Conservation (phyloP, 1,139 yeast species). For the Debaryomyces sp. region DNA sequence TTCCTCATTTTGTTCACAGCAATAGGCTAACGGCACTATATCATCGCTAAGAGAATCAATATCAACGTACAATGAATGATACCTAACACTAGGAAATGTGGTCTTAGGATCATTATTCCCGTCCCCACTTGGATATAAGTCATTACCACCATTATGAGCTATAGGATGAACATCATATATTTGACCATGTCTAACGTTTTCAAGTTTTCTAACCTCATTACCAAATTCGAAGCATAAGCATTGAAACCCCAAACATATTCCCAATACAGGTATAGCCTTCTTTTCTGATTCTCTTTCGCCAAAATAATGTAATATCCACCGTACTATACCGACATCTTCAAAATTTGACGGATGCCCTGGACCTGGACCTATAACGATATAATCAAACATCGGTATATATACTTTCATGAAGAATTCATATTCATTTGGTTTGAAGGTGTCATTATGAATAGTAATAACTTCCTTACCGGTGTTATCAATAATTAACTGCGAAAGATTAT, state of each 20-base stretch:
- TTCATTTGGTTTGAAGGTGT: constrained; percentile 48
- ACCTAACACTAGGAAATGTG: constrained; percentile 71
- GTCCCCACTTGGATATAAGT: constrained; percentile 26
- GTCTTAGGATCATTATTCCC: constrained; percentile 19
- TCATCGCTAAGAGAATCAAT: constrained; percentile 21
- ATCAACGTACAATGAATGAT: constrained; percentile 79
- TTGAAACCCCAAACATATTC: constrained; percentile 94
- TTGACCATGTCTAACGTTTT: constrained; percentile 83
- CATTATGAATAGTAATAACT: constrained; percentile 77
- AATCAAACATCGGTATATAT: constrained; percentile 58
- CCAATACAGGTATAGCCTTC: constrained; percentile 71
- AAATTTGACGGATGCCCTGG: constrained; percentile 83
- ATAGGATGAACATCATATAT: constrained; percentile 54
- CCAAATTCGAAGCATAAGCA: constrained; percentile 73
- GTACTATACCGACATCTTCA: constrained; percentile 77
- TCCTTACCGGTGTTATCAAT: constrained; percentile 52
- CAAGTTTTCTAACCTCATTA: constrained; percentile 53
- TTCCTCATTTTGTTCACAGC: constrained; percentile 36
- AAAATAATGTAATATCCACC: constrained; percentile 45
- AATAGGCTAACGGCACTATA: constrained; percentile 60
- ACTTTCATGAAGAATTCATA: constrained; percentile 40
- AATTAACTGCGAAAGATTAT: constrained; percentile 72
- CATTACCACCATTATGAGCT: constrained; percentile 10
- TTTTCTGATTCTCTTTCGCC: constrained; percentile 14
- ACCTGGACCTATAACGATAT: constrained; percentile 92